Base-by-base conservation (phyloP, 192 early-diverging fungal genomes). In the Phlyctochytrium arcticum region DNA sequence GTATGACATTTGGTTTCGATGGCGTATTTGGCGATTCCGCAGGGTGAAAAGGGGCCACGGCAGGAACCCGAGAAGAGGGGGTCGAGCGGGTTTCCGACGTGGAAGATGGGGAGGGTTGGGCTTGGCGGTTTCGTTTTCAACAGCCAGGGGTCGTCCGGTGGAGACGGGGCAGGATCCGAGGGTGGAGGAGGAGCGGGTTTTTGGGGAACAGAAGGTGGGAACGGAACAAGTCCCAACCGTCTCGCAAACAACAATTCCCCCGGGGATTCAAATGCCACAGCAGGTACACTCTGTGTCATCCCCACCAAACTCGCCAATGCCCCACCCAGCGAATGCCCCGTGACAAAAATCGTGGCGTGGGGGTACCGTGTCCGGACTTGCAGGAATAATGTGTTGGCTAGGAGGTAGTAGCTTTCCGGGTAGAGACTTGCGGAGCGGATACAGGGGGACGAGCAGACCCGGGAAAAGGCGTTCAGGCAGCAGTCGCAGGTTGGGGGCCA, bases 71-170 rank as follows among this genome's bases (percentile, higher is more conserved):
- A 78, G 69, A 85, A 98, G 30, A 97, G 85, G 5, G 94, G 93
- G 72, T 98, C 96, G 9, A 89, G 90, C 3, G 89, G 88, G 72
- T 98, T 87, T 6, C 93, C 94, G 62, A 95, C 75, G 57, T 97
- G 94, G 69, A 82, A 98, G 35, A 96, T 84, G 31, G 90, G 89
- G 17, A 80, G 30, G 21, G 44, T 44, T 6, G n/a, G 4, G 4
- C n/a, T n/a, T n/a, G n/a, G n/a, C n/a, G n/a, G n/a, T n/a, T n/a
- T n/a, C n/a, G 57, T 53, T 4, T 44, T 36, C 49, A 91, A 49
- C 23, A 56, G 76, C 33, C 36, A 17, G 12, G 42, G 36, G 35
- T 66, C 46, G 65, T 56, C 53, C 23, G 32, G 21, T n/a, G n/a
- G n/a, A n/a, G n/a, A n/a, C n/a, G n/a, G n/a, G n/a, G n/a, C n/a